Evolutionary conservation across 2,329 filamentous ascomycete genomes (phyloP).

Genomic region (Alternaria metachromatica): DNA sequence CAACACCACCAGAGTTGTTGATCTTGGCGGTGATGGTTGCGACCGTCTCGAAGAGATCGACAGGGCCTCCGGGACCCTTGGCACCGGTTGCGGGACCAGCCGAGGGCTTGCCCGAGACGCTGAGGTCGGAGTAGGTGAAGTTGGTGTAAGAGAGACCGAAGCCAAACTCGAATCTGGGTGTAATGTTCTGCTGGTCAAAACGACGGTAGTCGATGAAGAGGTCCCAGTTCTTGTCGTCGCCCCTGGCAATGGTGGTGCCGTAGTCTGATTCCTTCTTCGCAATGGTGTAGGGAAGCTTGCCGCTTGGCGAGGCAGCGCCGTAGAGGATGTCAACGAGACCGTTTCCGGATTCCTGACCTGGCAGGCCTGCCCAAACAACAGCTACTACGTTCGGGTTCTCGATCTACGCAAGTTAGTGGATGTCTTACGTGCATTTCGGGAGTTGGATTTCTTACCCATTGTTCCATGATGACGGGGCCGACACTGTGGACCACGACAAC

Average conservation of each 20-base stretch:
- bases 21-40: constrained; percentile 45
- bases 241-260: constrained; percentile 30
- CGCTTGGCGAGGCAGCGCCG: constrained; percentile 54
- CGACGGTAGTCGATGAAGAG: constrained; percentile 55
- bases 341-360: constrained; percentile 53
- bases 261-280: constrained; percentile 45
- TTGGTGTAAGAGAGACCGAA: constrained; percentile 54
- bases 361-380: constrained; percentile 50
- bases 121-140: constrained; percentile 50
- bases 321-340: constrained; percentile 56
- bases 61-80: constrained; percentile 35
- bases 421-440: neutral
- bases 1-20: constrained; percentile 44
- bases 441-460: constrained; percentile 15
- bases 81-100: constrained; percentile 33
- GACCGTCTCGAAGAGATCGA: constrained; percentile 45
- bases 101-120: constrained; percentile 29
- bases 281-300: constrained; percentile 63
- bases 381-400: constrained; percentile 48
- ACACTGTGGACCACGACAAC: constrained; percentile 50
- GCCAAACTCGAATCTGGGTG: constrained; percentile 54
- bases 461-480: constrained; percentile 46
- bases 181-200: constrained; percentile 52
- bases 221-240: constrained; percentile 46
- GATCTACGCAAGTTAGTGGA: constrained; percentile 14